Evolutionary conservation across 148 eudicot species (phyloP), one percentile per base, ranked within the genome.

Genomic region (Hydrangea macrophylla): DNA sequence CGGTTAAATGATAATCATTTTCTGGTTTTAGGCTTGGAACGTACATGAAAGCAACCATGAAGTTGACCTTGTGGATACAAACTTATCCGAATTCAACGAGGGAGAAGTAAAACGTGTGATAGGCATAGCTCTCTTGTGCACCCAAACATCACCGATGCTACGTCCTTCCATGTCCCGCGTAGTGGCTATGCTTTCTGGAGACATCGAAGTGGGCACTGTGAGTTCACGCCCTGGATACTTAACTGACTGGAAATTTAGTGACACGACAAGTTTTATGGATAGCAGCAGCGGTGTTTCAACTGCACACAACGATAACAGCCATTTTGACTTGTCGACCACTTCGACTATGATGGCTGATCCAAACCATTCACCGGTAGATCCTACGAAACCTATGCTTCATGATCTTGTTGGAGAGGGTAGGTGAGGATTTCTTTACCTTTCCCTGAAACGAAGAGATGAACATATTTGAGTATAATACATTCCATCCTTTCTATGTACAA

Each of bases 111-210:
- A 74, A 65, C 71, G 85, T 70, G 68, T 90, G 26, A 88, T 90
- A 7, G 67, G 76, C 3, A 64, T 90, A 40, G 92, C 90, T 35
- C 86, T 94, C 37, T 65, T 88, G 63, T 93, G 98, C 91, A 94
- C 87, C 23, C 98, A 94, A 55, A 85, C 96, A 42, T 67, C 98
- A 39, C 98, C 92, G 12, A 40, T 57, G 17, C 74, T 76, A 5
- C 88, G 97, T 9, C 98, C 98, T 18, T 76, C 92, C 50, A 94
- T 94, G 97, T 86, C 96, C 4, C 92, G 98, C 6, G 97, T 76
- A 23, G 75, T 88, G 63, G 92, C 90, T 12, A 94, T 94, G 98
- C 80, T 90, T 60, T 60, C 79, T 7, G 98, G 92, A 53, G 92
- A 88, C 27, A 62, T 74, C 9, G 92, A 90, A 68, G 86, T 91